Conservation (phyloP, 768 basidiomycete genomes). For the Serendipita sp. region DNA sequence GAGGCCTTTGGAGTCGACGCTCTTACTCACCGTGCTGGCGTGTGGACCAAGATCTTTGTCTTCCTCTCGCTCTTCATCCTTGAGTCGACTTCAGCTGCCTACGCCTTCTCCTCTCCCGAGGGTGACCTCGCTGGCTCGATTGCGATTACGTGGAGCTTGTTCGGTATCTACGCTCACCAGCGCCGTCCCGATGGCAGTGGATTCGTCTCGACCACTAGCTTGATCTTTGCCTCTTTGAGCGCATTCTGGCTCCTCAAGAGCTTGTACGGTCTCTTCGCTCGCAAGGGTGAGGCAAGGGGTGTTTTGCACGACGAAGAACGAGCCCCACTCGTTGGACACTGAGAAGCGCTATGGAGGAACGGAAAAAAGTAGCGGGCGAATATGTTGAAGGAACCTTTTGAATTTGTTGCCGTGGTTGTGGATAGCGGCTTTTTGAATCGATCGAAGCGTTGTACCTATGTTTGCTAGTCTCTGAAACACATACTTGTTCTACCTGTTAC, state of each 20-base stretch:
- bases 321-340: constrained; percentile 47
- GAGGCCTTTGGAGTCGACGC: constrained; percentile 81
- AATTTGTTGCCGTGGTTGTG: no score
- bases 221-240: constrained; percentile 57
- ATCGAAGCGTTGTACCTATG: no score
- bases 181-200: not conserved
- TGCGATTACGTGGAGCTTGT: constrained; percentile 85
- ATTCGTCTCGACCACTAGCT: not conserved
- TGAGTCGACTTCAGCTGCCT: constrained; percentile 80
- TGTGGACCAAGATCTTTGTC: constrained; percentile 91
- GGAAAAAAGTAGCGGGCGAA: not conserved
- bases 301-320: constrained; percentile 74
- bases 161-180: constrained; percentile 62
- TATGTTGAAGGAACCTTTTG: no score
- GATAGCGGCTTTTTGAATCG: no score
- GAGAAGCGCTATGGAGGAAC: not conserved
- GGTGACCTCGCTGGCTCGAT: constrained; percentile 87
- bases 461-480: no score
- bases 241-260: constrained; percentile 76
- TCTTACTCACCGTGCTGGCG: constrained; percentile 41
- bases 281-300: constrained; percentile 23
- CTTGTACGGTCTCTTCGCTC: constrained; percentile 31
- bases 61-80: constrained; percentile 93
- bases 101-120: constrained; percentile 78
- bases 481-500: no score